Evolutionary conservation across 1,284 basidiomycete genomes (phyloP), one percentile per base, ranked within the genome.

Genomic region (Leccinum subatratum): DNA sequence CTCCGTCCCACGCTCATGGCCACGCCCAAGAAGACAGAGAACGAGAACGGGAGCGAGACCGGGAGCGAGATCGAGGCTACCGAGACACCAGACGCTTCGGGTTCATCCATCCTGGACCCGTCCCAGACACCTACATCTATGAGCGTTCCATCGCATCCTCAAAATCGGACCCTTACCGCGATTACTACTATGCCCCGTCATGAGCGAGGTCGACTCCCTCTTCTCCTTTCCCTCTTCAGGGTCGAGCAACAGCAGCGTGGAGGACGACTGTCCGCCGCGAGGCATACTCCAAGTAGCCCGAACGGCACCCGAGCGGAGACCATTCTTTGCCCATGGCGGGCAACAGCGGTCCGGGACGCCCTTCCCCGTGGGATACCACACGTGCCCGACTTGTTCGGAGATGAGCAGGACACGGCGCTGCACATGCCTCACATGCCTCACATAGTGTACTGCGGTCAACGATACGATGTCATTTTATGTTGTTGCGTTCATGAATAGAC

Each of bases 121-220:
- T 76, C 51, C 78, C 79, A 64, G 80, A 84, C 65, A 80, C 81
- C 20, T 87, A 81, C 76, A 79, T 88, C 67, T 88, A 89, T 72
- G 84, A 87, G 68, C 82, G 81, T 51, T 83, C 85, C 14, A 71
- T 81, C 14, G 63, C 72, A n/a, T 81, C 80, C 56, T 83, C 83
- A 56, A 85, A 85, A 72, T 83, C 81, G 39, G 85, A 86, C 72
- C 72, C 79, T 37, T 81, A 81, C 69, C 74, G 67, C 37, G 74
- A 76, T 71, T 68, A 75, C 59, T 82, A 77, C 63, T 82, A 83
- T 25, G 77, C 75, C 14, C 79, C 83, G 1, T 81, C 84, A 22
- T 77, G 67, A 81, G 75, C 64, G 76, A 77, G 65, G 66, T 77
- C 57, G 77, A 80, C 64, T 80, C 79, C 18, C 72, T 78, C 68